These are phyloP conservation scores for Rhipidocladum racemiflorum DNA, from an alignment of 176 grass and related monocot genomes.

Conservation along the genomic window DNA sequence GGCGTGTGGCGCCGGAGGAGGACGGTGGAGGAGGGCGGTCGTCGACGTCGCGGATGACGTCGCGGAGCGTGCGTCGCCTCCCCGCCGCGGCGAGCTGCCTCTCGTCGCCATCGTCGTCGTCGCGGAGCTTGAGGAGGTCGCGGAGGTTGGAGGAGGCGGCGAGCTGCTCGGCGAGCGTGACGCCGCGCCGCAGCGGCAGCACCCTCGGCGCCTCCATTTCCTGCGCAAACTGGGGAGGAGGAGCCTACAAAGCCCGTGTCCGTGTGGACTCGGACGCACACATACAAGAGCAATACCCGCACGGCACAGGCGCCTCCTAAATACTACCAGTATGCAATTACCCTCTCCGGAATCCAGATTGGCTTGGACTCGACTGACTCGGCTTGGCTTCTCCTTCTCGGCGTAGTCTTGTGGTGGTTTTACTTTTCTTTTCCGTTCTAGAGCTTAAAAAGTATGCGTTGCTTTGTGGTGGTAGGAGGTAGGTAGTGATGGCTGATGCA, in stretches of 20 bases:
- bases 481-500: background rate
- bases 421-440: background rate
- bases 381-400: background rate
- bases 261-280: background rate
- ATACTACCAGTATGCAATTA: background rate
- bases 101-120: background rate
- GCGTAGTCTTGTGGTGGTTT: background rate
- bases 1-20: background rate
- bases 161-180: conserved; percentile 82
- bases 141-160: conserved; percentile 56
- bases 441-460: no score
- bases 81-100: background rate
- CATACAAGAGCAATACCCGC: background rate
- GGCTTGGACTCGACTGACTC: background rate
- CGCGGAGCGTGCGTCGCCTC: conserved; percentile 30
- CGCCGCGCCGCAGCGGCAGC: conserved; percentile 30
- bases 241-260: background rate
- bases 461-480: background rate
- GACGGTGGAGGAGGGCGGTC: background rate
- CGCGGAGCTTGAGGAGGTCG: conserved; percentile 52
- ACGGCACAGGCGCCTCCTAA: background rate
- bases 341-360: background rate
- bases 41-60: conserved; percentile 37
- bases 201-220: conserved; percentile 40
- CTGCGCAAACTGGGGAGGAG: background rate